Percentiles rank a stretch among this genome's conserved stretches.
Conservation (phyloP, 2,329 filamentous ascomycete genomes). For the Nemania diffusa region DNA sequence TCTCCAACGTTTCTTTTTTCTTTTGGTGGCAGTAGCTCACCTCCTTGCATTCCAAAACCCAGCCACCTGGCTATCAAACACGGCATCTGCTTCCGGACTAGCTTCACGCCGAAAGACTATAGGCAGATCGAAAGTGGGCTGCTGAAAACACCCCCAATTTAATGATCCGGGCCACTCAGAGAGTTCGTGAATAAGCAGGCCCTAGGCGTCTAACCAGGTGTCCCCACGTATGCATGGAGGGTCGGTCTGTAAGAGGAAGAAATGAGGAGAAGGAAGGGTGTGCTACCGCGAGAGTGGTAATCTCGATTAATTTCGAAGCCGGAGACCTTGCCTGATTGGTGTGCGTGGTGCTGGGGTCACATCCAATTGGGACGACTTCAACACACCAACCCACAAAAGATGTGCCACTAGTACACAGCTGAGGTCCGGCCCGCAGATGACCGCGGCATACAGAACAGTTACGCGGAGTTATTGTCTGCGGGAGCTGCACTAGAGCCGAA, state of each 20-base stretch:
- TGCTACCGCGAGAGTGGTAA: slow-evolving; percentile 10
- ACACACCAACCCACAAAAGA: slow-evolving; percentile 18
- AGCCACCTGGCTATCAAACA: slow-evolving; percentile 14
- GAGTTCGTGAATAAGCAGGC: slow-evolving; percentile 18
- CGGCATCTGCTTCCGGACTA: slow-evolving; percentile 8
- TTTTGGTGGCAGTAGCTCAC: slow-evolving; percentile 8
- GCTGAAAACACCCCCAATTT: slow-evolving; percentile 35
- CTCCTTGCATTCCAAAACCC: slow-evolving; percentile 8
- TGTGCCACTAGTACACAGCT: slow-evolving; percentile 30
- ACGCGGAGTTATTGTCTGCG: neutral
- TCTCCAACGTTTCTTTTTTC: slow-evolving; percentile 3
- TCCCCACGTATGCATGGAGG: neutral
- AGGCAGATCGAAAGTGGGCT: slow-evolving; percentile 28
- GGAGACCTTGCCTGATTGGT: slow-evolving; percentile 24
- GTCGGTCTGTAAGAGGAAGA: slow-evolving; percentile 15
- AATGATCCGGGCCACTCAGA: slow-evolving; percentile 6
- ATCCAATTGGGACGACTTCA: slow-evolving; percentile 29
- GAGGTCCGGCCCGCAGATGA: slow-evolving; percentile 34
- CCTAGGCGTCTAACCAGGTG: neutral
- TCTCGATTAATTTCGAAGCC: slow-evolving; percentile 15
- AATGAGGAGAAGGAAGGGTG: neutral
- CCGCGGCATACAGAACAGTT: slow-evolving; percentile 6
- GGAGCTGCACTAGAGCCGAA: neutral
- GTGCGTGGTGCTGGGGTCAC: neutral
- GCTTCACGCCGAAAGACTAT: slow-evolving; percentile 24